phyloP scores from a whole-genome alignment of 805 yeast genomes.

The Ogataea neopini region DNA sequence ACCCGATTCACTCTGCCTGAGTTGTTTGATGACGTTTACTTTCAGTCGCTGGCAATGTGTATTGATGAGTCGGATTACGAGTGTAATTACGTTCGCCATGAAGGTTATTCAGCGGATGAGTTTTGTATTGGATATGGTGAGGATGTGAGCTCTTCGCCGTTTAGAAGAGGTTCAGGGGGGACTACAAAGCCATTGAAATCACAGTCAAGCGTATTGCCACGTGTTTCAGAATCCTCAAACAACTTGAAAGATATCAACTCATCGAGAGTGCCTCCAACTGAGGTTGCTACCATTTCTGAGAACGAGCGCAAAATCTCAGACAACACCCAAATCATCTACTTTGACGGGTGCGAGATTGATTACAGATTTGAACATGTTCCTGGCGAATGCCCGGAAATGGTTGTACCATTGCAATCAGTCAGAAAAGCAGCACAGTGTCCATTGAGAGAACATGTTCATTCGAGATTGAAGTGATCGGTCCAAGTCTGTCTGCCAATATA shows the following conservation, averaged over 20 bases:
- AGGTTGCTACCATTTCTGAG: neutral
- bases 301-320: neutral
- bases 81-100: slow-evolving; percentile 27
- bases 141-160: neutral
- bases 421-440: slow-evolving; percentile 16
- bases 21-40: slow-evolving; percentile 66
- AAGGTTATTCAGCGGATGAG: slow-evolving; percentile 4
- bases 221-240: no score
- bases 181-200: no score
- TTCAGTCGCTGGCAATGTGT: slow-evolving; percentile 59
- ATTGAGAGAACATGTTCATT: neutral
- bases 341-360: slow-evolving; percentile 19
- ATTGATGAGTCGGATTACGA: slow-evolving; percentile 42
- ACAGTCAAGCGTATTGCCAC: no score
- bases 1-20: slow-evolving; percentile 56
- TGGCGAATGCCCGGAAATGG: slow-evolving; percentile 18
- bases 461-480: neutral
- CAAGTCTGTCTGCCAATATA: neutral
- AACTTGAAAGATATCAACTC: no score
- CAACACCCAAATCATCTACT: slow-evolving; percentile 15
- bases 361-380: slow-evolving; percentile 16
- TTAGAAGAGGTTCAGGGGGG: no score
- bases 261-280: no score
- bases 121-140: slow-evolving; percentile 5
- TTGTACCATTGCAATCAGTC: slow-evolving; percentile 22